Conservation (phyloP, 139 green algal species). For the Nannochloris sp. region DNA sequence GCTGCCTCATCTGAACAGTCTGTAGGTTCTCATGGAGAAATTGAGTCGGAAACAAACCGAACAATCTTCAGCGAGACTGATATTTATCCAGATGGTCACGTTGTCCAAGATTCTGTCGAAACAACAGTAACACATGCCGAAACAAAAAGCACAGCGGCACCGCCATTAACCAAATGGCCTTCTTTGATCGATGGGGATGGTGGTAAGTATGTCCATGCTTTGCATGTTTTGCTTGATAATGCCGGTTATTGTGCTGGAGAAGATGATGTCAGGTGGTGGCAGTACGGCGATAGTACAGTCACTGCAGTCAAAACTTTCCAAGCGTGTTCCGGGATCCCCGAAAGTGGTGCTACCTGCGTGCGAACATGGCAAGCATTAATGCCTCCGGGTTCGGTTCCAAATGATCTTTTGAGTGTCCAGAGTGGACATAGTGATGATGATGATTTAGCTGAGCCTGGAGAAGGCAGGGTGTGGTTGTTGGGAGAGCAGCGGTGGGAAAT, state of each 20-base stretch:
- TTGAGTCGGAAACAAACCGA: not conserved
- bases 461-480: slow-evolving; percentile 55
- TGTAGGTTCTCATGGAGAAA: not conserved
- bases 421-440: slow-evolving; percentile 43
- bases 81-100: not conserved
- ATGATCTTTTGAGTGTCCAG: slow-evolving; percentile 32
- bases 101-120: not conserved
- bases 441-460: slow-evolving; percentile 35
- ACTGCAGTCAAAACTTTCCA: slow-evolving; percentile 54
- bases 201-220: slow-evolving; percentile 43
- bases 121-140: not conserved
- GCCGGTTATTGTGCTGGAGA: slow-evolving; percentile 42
- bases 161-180: slow-evolving; percentile 29
- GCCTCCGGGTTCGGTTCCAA: slow-evolving; percentile 38
- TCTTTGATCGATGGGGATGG: slow-evolving; percentile 56
- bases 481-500: slow-evolving; percentile 72
- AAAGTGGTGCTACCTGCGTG: slow-evolving; percentile 61
- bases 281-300: slow-evolving; percentile 44
- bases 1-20: not conserved
- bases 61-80: not conserved
- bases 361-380: slow-evolving; percentile 58
- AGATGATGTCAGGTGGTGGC: slow-evolving; percentile 59
- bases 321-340: slow-evolving; percentile 48
- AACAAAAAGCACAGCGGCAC: not conserved
- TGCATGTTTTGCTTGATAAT: slow-evolving; percentile 40